phyloP scores from a whole-genome alignment of 2,329 filamentous ascomycete species.

The Ophiostoma populinum region DNA sequence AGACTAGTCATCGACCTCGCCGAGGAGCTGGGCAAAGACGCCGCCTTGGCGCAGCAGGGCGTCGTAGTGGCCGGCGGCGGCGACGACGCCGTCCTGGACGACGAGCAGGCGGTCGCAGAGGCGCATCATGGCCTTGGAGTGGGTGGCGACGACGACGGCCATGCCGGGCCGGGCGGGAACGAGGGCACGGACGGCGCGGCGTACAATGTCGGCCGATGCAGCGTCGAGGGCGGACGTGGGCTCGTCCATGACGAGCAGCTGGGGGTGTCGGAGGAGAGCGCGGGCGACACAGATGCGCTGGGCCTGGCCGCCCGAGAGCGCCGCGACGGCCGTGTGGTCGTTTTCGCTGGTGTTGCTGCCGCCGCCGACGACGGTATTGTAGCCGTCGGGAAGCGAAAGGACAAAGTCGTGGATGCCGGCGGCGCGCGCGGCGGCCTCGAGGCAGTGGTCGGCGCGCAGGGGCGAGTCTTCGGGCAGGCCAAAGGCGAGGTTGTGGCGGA shows the following conservation, averaged over 20 bases:
- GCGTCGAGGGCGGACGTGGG: constrained; percentile 61
- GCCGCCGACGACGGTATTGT: constrained; percentile 58
- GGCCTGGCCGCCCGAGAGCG: constrained; percentile 64
- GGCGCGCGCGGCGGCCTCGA: constrained; percentile 34
- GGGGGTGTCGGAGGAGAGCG: constrained; percentile 53
- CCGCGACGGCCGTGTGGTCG: constrained; percentile 15
- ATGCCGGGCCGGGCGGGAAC: constrained; percentile 20
- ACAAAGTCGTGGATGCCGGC: constrained; percentile 66
- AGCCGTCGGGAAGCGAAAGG: constrained; percentile 49
- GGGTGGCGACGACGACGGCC: constrained; percentile 68
- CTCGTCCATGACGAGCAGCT: constrained; percentile 68
- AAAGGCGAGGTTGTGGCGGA: constrained; percentile 71
- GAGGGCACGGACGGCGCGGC: constrained; percentile 19
- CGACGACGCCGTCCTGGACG: constrained; percentile 47
- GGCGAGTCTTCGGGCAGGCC: constrained; percentile 43
- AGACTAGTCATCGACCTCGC: constrained; percentile 12
- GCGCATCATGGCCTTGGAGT: constrained; percentile 72
- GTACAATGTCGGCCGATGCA: constrained; percentile 45
- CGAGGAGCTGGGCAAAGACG: constrained; percentile 31
- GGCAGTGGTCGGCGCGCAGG: constrained; percentile 25
- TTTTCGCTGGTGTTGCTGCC: not conserved
- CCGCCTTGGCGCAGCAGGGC: constrained; percentile 31
- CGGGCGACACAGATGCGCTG: constrained; percentile 70
- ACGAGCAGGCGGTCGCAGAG: constrained; percentile 59
- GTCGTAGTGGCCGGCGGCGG: constrained; percentile 46